A percentile compares a stretch with the other conserved stretches of the same genome.
These are phyloP conservation scores for Diaporthe humulicola DNA, from an alignment of 2,329 filamentous ascomycete species.

Conservation along the genomic window DNA sequence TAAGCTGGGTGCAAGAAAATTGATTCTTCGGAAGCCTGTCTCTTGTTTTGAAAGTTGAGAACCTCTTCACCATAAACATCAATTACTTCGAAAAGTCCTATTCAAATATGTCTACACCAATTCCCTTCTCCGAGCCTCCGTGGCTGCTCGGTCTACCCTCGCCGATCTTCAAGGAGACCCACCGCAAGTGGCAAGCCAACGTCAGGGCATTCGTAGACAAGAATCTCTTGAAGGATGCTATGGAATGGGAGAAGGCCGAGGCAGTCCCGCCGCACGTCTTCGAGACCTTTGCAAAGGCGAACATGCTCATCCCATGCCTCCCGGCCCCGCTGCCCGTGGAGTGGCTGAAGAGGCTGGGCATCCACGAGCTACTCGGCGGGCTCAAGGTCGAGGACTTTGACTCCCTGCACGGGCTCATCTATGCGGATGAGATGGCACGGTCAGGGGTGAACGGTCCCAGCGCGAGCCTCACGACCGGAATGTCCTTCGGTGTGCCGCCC, in stretches of 20 bases:
- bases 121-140: conserved; percentile 81
- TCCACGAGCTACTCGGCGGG: conserved; percentile 75
- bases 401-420: conserved; percentile 78
- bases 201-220: conserved; percentile 76
- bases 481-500: conserved; percentile 80
- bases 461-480: conserved; percentile 76
- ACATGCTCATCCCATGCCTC: conserved; percentile 79
- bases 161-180: conserved; percentile 77
- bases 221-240: conserved; percentile 71
- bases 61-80: background rate
- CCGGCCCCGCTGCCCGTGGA: conserved; percentile 77
- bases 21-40: background rate
- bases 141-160: conserved; percentile 79
- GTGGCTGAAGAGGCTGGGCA: conserved; percentile 75
- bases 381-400: conserved; percentile 81
- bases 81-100: background rate
- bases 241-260: conserved; percentile 79
- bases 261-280: conserved; percentile 75
- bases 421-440: conserved; percentile 77
- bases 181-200: conserved; percentile 75
- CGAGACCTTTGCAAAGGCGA: conserved; percentile 71
- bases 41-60: background rate
- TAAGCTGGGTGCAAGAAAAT: background rate
- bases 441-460: conserved; percentile 74
- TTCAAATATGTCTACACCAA: background rate